Evolutionary conservation across 257 asterid species (phyloP), one percentile per base, ranked within the genome.

Genomic region (Voacanga thouarsii): DNA sequence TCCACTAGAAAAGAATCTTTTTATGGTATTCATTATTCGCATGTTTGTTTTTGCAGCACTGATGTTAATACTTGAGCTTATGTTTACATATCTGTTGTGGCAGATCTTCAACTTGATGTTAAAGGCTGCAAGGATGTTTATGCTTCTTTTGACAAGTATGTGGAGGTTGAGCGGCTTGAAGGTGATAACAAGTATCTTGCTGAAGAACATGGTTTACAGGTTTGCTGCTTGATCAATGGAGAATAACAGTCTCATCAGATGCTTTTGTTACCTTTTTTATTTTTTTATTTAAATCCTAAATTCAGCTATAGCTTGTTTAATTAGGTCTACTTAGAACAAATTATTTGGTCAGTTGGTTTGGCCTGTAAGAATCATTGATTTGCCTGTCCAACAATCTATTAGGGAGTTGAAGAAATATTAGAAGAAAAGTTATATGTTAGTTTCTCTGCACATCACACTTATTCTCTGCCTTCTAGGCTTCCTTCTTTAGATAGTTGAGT

Each of bases 101-200:
- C 90, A 95, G 99, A 93, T 80, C 97, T 95, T 86, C 99, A 95
- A 81, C 97, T 95, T 76, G 99, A 95, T 87, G 98, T 95, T 44
- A 95, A 95, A 87, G 99, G 98, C 80, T 95, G 98, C 64, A 90
- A 85, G 77, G 99, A 95, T 82, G 97, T 95, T 78, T 95, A 95
- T 88, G 96, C 98, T 71, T 95, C 99, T 74, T 93, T 95, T 81
- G 99, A 95, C 82, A 95, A 95, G 86, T 95, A 95, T 81, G 99
- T 95, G 74, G 99, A 95, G 89, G 97, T 92, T 60, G 99, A 95
- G 86, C 96, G 96, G 24, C 98, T 95, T 71, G 99, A 95, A 83
- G 97, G 97, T 28, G 98, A 95, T 80, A 95, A 95, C 87, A 95
- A 93, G 84, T 95, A 95, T 87, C 98, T 91, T 28, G 97, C 99